Base-by-base conservation (phyloP, 1,284 basidiomycete genomes). In the Tilletia indica region DNA sequence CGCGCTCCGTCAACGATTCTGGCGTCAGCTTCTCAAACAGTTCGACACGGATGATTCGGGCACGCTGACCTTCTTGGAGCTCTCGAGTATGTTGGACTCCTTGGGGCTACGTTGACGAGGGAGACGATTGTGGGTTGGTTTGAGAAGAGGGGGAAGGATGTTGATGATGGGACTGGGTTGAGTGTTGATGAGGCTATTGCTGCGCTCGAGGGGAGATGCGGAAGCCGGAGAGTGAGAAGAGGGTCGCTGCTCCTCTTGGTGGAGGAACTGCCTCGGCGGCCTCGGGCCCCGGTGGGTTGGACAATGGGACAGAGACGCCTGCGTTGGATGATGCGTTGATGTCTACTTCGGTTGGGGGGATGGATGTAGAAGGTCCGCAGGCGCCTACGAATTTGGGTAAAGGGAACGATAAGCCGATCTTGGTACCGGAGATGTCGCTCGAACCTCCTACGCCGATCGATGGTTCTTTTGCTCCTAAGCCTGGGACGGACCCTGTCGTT, bases 71-170 rank as follows among this genome's bases (percentile, higher is more conserved):
- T 90, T 91, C 73, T 87, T 96, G 69, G 96, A 99, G 85, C 87
- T 99, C 34, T 91, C 91, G 0, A 92, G 92, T n/a, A 96, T 98
- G 93, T 90, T 99, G 68, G 94, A 97, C 86, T 97, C 94, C 4
- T 89, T 99, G 39, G 94, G 3, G 96, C 94, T 2, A 98, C 96
- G 0, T 89, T 99, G 49, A 92, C 92, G 3, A 86, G 85, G 0
- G 87, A 89, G 67, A 99, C 96, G 0, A 88, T 98, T 91, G 86
- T 89, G 87, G 8, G 88, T 89, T 80, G 79, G 61, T 83, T 79
- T 68, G 25, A 49, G 1, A 70, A 71, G 8, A 88, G 81, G 87
- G 88, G 76, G 93, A 93, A 86, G 86, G 76, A 88, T 8, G 87
- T 90, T 0, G 87, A 89, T 3, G 86, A 87, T 31, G 81, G 79